Conservation (phyloP, 2,329 filamentous ascomycete species). For the Tricladium varicosporioides region DNA sequence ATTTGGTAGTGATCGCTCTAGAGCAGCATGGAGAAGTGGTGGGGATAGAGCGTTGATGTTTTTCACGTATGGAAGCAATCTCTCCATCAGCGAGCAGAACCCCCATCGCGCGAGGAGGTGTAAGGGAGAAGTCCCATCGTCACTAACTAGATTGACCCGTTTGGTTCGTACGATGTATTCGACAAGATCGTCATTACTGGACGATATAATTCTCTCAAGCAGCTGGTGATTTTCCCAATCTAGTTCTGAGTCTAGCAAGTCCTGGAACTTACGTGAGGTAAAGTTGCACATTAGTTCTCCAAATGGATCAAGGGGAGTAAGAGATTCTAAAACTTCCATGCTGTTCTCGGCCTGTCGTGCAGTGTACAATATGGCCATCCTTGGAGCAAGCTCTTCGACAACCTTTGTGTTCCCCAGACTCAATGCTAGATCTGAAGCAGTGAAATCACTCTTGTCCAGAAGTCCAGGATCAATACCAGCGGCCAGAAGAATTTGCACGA, state of each 20-base stretch:
- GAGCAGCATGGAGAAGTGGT: conserved; percentile 5
- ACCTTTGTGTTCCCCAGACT: background rate
- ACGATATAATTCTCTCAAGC: background rate
- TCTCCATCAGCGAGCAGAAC: conserved; percentile 4
- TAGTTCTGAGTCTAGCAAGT: background rate
- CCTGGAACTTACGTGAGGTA: background rate
- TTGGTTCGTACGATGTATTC: background rate
- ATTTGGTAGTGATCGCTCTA: background rate
- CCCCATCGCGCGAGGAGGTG: conserved; percentile 4
- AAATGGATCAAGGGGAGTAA: background rate
- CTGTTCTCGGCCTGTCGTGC: background rate
- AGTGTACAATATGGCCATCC: background rate
- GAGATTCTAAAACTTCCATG: background rate
- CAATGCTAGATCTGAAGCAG: background rate
- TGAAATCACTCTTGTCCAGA: background rate
- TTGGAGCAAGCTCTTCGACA: background rate
- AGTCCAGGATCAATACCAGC: background rate
- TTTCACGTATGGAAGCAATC: background rate
- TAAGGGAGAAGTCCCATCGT: conserved; percentile 2
- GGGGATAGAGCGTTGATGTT: conserved; percentile 7
- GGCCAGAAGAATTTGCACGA: background rate
- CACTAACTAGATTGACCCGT: background rate
- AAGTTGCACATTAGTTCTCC: background rate
- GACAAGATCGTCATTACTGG: background rate
- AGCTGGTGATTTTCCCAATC: background rate